Evolutionary conservation across 1,284 basidiomycete genomes (phyloP).

Genomic region (Coniferiporia sulphurascens): DNA sequence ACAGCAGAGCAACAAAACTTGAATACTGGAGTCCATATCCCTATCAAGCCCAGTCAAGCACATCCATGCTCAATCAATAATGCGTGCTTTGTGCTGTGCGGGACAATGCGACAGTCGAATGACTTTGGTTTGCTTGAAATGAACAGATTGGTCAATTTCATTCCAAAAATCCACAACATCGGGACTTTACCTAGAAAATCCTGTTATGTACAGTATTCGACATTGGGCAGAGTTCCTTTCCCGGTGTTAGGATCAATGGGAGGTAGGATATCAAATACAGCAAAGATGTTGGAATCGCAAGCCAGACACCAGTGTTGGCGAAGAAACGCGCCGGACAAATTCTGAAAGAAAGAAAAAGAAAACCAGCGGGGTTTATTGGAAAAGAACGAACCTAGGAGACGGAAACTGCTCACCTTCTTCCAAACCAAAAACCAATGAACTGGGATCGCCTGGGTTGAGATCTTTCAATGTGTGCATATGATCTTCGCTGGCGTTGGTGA

Average conservation of each 20-base stretch:
- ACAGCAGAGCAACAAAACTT: not conserved
- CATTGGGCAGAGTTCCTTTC: not conserved
- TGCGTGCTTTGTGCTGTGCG: not conserved
- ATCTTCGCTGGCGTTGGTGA: not conserved
- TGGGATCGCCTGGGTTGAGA: not conserved
- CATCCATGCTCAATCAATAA: not conserved
- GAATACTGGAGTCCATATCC: no score
- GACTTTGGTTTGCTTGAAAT: constrained; percentile 2
- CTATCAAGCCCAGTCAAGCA: no score
- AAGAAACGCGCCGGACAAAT: constrained; percentile 14
- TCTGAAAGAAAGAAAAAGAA: not conserved
- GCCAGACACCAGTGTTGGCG: constrained; percentile 12
- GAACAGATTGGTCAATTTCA: no score
- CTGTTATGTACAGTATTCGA: constrained; percentile 14
- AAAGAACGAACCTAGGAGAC: not conserved
- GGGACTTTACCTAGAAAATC: not conserved
- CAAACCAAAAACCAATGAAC: constrained; percentile 9
- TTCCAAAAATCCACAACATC: not conserved
- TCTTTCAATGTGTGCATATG: not conserved
- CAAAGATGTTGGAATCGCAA: constrained; percentile 13
- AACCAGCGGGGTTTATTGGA: not conserved
- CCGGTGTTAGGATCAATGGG: constrained; percentile 10
- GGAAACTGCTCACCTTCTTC: constrained; percentile 6
- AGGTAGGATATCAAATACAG: constrained; percentile 18
- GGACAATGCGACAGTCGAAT: constrained; percentile 10